phyloP scores from a whole-genome alignment of 192 early-diverging fungal genomes.

The Phycomyces blakesleeanus region DNA sequence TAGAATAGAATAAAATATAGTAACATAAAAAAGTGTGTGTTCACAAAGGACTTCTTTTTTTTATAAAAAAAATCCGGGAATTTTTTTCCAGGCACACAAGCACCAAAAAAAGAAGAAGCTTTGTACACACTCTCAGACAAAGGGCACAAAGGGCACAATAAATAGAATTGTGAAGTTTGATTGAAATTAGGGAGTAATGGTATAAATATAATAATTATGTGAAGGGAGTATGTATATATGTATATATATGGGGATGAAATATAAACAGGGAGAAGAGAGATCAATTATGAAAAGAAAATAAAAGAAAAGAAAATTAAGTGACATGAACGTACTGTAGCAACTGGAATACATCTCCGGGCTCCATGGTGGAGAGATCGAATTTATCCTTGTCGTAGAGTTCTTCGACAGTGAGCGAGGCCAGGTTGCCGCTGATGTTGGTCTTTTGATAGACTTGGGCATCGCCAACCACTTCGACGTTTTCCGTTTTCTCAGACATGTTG shows the following conservation, averaged over 20 bases:
- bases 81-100: background rate
- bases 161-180: too few species aligned
- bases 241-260: too few species aligned
- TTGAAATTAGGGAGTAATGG: too few species aligned
- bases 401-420: constrained; percentile 54
- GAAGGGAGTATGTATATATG: too few species aligned
- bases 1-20: too few species aligned
- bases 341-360: constrained; percentile 66
- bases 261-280: too few species aligned
- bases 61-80: too few species aligned
- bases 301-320: constrained; percentile 6
- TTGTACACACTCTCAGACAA: too few species aligned
- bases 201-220: too few species aligned
- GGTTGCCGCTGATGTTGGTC: constrained; percentile 1
- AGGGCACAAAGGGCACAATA: too few species aligned
- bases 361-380: constrained; percentile 75
- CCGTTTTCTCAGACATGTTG: constrained; percentile 21
- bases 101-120: constrained; percentile 5
- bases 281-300: background rate
- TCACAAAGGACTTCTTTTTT: too few species aligned
- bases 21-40: too few species aligned
- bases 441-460: constrained; percentile 17
- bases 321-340: constrained; percentile 49
- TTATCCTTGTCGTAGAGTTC: constrained; percentile 80
- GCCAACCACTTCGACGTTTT: constrained; percentile 30